Conservation (phyloP, 2,329 filamentous ascomycete species). For the Cercospora beticola region DNA sequence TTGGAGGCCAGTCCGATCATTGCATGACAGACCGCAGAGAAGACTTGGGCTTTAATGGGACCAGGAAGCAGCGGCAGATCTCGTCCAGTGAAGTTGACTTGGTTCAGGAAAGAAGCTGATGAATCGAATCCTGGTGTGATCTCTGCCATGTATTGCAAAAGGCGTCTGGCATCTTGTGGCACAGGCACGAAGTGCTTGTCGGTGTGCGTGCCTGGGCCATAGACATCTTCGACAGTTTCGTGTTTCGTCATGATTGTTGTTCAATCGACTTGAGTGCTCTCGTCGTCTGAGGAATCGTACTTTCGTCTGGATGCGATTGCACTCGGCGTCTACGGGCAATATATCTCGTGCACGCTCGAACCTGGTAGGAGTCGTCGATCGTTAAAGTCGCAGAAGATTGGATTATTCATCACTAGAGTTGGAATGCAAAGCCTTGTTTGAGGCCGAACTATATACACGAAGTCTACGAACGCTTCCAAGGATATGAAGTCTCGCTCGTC, state of each 20-base stretch:
- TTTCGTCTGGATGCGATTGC: background rate
- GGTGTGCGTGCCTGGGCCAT: conserved; percentile 45
- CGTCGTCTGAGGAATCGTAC: background rate
- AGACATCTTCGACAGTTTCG: conserved; percentile 28
- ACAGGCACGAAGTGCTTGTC: conserved; percentile 43
- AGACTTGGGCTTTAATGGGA: conserved; percentile 46
- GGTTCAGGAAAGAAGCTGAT: conserved; percentile 35
- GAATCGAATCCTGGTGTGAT: conserved; percentile 45
- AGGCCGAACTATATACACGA: background rate
- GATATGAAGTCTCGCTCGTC: background rate
- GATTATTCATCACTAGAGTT: background rate
- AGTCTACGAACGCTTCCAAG: background rate
- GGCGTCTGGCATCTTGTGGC: conserved; percentile 40
- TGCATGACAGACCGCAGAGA: conserved; percentile 46
- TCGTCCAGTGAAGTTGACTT: conserved; percentile 44
- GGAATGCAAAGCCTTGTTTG: background rate
- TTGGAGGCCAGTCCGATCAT: conserved; percentile 47
- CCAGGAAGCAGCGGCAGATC: conserved; percentile 45
- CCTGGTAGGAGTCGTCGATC: background rate
- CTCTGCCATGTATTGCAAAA: conserved; percentile 42
- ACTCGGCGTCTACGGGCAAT: background rate
- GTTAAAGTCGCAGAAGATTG: background rate
- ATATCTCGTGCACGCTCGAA: background rate
- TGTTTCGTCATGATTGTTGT: conserved; percentile 13
- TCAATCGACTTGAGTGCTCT: background rate